These are phyloP conservation scores for Paracoccidioides brasiliensis DNA, from an alignment of 2,329 filamentous ascomycete genomes.

Conservation along the genomic window DNA sequence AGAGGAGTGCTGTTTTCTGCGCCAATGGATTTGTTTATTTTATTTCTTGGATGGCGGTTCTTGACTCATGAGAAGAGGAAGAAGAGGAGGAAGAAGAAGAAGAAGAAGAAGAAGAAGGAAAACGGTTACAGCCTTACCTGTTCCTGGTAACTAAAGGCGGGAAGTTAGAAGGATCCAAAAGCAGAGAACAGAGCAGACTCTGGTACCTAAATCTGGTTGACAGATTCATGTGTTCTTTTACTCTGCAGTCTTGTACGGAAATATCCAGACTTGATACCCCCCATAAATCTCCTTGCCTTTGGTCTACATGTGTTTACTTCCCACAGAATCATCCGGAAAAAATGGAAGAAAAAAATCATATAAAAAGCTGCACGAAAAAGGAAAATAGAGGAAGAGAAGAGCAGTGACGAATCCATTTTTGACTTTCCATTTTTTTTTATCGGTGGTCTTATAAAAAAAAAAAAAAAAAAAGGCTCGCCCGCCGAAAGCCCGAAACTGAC, in stretches of 20 bases:
- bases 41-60: no score
- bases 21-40: neutral
- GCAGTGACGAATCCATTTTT: neutral
- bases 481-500: neutral
- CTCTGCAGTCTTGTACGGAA: no score
- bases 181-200: no score
- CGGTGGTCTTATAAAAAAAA: neutral
- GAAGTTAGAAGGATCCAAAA: neutral
- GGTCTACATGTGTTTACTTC: neutral
- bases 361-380: neutral
- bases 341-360: no score
- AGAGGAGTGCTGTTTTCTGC: conserved; percentile 15
- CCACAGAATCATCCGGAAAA: no score
- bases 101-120: neutral
- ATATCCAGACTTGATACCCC: no score
- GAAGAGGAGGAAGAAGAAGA: neutral
- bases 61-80: neutral
- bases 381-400: neutral
- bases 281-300: no score
- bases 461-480: neutral
- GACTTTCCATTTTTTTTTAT: neutral
- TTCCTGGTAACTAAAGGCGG: neutral
- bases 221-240: no score
- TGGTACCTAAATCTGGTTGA: no score
- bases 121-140: neutral